Percentiles rank a stretch among this genome's conserved stretches.
These are phyloP conservation scores for Globisporangium barbulae DNA, from an alignment of 352 stramenopile species.

Conservation along the genomic window DNA sequence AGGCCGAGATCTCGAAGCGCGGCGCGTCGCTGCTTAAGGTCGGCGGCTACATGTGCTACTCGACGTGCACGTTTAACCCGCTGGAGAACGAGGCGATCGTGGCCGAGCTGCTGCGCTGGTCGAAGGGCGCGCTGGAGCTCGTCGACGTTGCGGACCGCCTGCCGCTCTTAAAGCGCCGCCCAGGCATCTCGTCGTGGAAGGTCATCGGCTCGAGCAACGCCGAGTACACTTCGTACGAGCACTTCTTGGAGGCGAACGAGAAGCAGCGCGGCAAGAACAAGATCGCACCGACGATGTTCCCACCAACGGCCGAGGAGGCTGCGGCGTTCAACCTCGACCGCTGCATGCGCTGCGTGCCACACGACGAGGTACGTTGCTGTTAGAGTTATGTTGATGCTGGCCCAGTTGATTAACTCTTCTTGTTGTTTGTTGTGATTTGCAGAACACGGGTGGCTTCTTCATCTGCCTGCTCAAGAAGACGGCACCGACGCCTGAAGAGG, in stretches of 20 bases:
- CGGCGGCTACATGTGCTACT: constrained; percentile 95
- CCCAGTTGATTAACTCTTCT: constrained; percentile 2
- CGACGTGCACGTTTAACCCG: constrained; percentile 98
- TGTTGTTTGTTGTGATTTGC: constrained; percentile 1
- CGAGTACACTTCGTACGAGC: constrained; percentile 74
- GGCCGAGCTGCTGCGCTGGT: constrained; percentile 90
- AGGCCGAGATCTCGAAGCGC: constrained; percentile 94
- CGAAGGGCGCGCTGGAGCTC: constrained; percentile 88
- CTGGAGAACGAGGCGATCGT: constrained; percentile 99
- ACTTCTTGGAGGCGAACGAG: constrained; percentile 49
- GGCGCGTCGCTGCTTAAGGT: constrained; percentile 91
- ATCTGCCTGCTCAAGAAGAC: constrained; percentile 96
- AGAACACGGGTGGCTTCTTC: constrained; percentile 99
- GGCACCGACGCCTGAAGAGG: constrained; percentile 41
- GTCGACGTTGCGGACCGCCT: constrained; percentile 85
- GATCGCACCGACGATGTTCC: constrained; percentile 88
- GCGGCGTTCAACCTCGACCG: constrained; percentile 83
- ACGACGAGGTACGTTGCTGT: constrained; percentile 85
- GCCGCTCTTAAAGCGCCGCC: constrained; percentile 80
- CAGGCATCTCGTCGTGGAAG: constrained; percentile 92
- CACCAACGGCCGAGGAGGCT: constrained; percentile 76
- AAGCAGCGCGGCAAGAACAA: constrained; percentile 77
- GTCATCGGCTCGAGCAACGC: constrained; percentile 87
- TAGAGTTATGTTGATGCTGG: background rate
- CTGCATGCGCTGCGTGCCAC: constrained; percentile 96